Conservation (phyloP, 176 grass and related monocot genomes). For the Bonia amplexicaulis region DNA sequence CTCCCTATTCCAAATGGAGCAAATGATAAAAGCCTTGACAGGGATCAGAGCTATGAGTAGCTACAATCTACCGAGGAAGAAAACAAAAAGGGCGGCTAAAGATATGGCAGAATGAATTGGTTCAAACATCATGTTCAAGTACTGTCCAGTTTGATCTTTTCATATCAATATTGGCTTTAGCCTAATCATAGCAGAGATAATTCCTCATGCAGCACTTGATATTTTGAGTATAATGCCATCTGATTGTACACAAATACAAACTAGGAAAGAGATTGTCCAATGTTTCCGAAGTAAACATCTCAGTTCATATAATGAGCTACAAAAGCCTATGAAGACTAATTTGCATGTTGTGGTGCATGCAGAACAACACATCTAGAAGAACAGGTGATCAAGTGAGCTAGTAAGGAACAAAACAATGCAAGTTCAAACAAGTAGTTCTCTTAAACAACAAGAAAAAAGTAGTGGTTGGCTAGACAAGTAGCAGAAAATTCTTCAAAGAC, state of each 20-base stretch:
- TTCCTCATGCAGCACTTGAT: neutral
- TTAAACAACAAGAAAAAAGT: too few relatives aligned
- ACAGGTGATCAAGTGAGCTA: neutral
- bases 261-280: neutral
- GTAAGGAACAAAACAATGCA: neutral
- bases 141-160: slow-evolving; percentile 19
- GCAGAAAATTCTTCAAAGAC: neutral
- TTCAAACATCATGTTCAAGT: slow-evolving; percentile 23
- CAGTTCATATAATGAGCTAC: neutral
- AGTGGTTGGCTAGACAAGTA: neutral
- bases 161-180: neutral
- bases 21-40: neutral
- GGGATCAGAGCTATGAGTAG: neutral
- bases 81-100: neutral
- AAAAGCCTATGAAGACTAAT: neutral
- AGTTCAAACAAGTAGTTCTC: neutral
- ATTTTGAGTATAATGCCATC: neutral
- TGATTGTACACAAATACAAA: neutral
- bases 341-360: neutral
- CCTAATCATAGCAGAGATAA: neutral
- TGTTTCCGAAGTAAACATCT: neutral
- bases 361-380: neutral
- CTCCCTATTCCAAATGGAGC: neutral
- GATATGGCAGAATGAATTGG: slow-evolving; percentile 15
- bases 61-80: neutral